Evolutionary conservation across 345 rosid genomes (phyloP).

Genomic region (Balakata baccata): DNA sequence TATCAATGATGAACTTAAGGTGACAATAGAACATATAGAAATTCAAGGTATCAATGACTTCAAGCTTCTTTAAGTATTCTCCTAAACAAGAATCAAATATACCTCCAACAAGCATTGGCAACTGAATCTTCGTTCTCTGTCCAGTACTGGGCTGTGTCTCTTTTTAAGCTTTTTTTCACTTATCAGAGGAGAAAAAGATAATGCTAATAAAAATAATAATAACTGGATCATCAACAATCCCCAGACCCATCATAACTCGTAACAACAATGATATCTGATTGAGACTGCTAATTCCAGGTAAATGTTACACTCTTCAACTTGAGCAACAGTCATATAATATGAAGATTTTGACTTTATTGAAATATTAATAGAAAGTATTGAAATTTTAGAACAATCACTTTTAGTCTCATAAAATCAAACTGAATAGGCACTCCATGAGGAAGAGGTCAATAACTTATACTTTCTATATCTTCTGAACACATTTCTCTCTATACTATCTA

Average conservation of each 20-base stretch:
- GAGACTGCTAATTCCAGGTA: neutral
- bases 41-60: no score
- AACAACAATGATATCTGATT: neutral
- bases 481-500: neutral
- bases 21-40: no score
- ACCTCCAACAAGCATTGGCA: neutral
- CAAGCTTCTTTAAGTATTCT: neutral
- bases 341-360: neutral
- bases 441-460: neutral
- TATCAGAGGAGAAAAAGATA: neutral
- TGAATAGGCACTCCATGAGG: neutral
- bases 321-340: neutral
- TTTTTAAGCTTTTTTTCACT: neutral
- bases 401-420: neutral
- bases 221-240: neutral
- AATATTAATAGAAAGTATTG: neutral
- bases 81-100: neutral
- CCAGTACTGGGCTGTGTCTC: neutral
- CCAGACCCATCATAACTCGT: neutral
- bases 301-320: neutral
- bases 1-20: no score
- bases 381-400: neutral
- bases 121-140: neutral
- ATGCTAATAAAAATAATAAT: neutral
- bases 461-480: neutral